Evolutionary conservation across 2,329 filamentous ascomycete species (phyloP), one percentile per base, ranked within the genome.

Genomic region (Aspergillus sp.): DNA sequence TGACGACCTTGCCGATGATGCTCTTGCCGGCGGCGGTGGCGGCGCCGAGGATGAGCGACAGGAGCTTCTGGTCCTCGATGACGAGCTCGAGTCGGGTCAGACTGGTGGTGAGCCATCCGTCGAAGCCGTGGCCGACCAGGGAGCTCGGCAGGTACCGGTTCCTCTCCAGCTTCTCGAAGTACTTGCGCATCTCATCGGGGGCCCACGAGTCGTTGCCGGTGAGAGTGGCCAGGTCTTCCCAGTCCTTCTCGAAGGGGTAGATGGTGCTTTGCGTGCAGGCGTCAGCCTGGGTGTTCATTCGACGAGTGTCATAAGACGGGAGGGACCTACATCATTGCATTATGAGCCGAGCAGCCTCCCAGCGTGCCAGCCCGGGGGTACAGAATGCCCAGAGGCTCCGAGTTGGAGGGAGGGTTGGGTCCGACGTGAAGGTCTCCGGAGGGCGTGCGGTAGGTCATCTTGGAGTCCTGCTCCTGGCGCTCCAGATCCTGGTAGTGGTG

Each of bases 171-270:
- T 73, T 75, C 40, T 73, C 62, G 51, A 81, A 84, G 67, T 83
- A 81, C 46, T 74, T 68, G 47, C 80, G 72, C 82, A 86, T 85
- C 49, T 81, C 81, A 3, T 68, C 65, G 0, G 82, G 68, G 0
- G 73, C 68, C 84, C 83, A 87, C 0, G 80, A 81, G 1, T 70
- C 60, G 60, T 87, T 83, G 13, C 83, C 83, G 6, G 84, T 87
- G 31, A 85, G 61, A 11, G 68, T 63, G 9, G 76, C 79, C 42
- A 87, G 78, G 53, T 79, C 64, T 29, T 82, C 72, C 72, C 81
- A 87, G 66, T 87, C 84, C 29, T 75, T 78, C 44, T 81, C 75
- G 48, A 81, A 76, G 0, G 84, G 83, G 56, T 82, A 78, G 21
- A 85, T 75, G 16, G 79, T 77, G 45, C 61, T 64, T 9, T n/a